Evolutionary conservation across 352 stramenopile species (phyloP).

Genomic region (Pythium oligandrum): DNA sequence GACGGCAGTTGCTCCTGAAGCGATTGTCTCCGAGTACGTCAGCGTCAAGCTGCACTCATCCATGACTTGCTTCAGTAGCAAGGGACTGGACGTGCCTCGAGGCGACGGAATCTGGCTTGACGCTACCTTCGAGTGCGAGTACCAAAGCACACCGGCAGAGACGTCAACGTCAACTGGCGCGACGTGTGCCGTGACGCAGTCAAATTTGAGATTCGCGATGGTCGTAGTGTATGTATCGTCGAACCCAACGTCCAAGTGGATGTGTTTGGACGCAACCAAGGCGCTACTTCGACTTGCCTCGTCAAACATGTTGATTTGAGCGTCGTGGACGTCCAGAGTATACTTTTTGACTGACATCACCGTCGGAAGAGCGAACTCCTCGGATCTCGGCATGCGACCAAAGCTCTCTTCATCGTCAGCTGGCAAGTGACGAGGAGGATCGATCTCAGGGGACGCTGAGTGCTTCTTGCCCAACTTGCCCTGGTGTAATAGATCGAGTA

Average conservation of each 20-base stretch:
- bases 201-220: conserved; percentile 57
- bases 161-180: conserved; percentile 77
- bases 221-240: conserved; percentile 38
- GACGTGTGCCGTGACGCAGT: conserved; percentile 65
- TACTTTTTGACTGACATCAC: conserved; percentile 62
- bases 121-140: conserved; percentile 26
- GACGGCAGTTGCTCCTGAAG: conserved; percentile 38
- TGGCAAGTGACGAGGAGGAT: too few relatives aligned
- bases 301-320: conserved; percentile 76
- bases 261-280: conserved; percentile 66
- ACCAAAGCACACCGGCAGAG: conserved; percentile 65
- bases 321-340: conserved; percentile 70
- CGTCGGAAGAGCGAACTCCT: conserved; percentile 19
- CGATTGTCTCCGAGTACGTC: conserved; percentile 46
- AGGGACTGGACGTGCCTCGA: conserved; percentile 15
- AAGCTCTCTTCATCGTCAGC: background rate
- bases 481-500: conserved; percentile 70
- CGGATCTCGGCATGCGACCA: background rate
- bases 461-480: conserved; percentile 59
- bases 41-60: conserved; percentile 67
- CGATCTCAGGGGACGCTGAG: background rate
- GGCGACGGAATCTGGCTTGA: background rate
- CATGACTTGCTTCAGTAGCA: conserved; percentile 68
- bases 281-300: conserved; percentile 61
- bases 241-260: conserved; percentile 66